Evolutionary conservation across 371 early-diverging fungal species (phyloP).

Genomic region (Syncephalastrum contaminatum): DNA sequence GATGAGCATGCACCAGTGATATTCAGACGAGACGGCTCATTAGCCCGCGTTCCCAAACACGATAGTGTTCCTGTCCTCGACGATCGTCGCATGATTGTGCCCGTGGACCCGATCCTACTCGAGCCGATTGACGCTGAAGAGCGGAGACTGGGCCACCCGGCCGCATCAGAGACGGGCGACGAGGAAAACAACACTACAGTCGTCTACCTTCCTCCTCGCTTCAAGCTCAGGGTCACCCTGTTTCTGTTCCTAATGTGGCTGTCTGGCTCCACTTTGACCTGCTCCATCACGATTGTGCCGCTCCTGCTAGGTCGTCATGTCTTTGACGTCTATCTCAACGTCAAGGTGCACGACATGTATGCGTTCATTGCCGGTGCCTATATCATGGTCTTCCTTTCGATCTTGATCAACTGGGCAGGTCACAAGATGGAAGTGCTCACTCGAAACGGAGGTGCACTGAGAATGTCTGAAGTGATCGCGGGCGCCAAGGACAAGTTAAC

Average conservation of each 20-base stretch:
- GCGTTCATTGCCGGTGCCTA: constrained; percentile 48
- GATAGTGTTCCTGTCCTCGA: constrained; percentile 72
- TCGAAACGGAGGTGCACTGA: constrained; percentile 1
- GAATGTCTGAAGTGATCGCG: neutral
- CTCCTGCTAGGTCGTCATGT: constrained; percentile 45
- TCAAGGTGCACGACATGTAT: constrained; percentile 59
- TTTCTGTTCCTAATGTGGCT: constrained; percentile 62
- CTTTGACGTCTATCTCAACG: constrained; percentile 35
- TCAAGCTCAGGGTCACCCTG: constrained; percentile 40
- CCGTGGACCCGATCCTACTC: constrained; percentile 62
- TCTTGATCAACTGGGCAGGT: constrained; percentile 20
- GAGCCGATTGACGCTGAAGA: constrained; percentile 61
- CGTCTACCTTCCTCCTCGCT: constrained; percentile 69
- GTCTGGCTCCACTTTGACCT: constrained; percentile 45
- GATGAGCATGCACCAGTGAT: constrained; percentile 40
- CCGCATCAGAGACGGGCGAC: constrained; percentile 49
- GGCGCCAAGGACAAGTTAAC: constrained; percentile 6
- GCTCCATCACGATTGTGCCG: constrained; percentile 51
- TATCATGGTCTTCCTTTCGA: constrained; percentile 27
- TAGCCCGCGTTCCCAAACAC: constrained; percentile 68
- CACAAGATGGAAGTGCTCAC: constrained; percentile 17
- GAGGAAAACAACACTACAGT: constrained; percentile 51
- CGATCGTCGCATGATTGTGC: constrained; percentile 71
- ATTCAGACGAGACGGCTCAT: constrained; percentile 64
- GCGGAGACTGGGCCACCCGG: constrained; percentile 54